A percentile compares a stretch with the other conserved stretches of the same genome.
phyloP scores from a whole-genome alignment of 2,329 filamentous ascomycete genomes.

The Diplodia intermedia region DNA sequence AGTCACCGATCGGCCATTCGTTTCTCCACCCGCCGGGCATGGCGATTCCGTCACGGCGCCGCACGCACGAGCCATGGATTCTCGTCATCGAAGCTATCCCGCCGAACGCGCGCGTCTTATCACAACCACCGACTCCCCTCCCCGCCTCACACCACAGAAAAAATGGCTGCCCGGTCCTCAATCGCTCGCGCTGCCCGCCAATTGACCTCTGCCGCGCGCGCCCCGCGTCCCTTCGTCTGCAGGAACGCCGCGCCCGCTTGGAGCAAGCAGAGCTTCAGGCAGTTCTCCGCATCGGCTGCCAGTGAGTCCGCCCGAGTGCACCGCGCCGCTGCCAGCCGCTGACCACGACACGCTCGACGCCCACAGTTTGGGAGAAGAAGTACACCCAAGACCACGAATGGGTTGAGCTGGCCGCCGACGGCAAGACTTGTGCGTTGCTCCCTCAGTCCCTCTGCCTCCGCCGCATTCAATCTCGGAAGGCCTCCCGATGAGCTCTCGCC shows the following conservation, averaged over 20 bases:
- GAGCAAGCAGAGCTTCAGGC: slow-evolving; percentile 38
- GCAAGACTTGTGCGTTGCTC: slow-evolving; percentile 70
- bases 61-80: slow-evolving; percentile 14
- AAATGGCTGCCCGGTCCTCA: slow-evolving; percentile 47
- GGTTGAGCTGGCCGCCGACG: slow-evolving; percentile 85
- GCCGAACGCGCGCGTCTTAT: slow-evolving; percentile 20
- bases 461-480: neutral
- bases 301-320: slow-evolving; percentile 37
- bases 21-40: slow-evolving; percentile 8
- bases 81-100: slow-evolving; percentile 30
- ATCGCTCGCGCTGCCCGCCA: slow-evolving; percentile 46
- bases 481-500: slow-evolving; percentile 19
- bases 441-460: slow-evolving; percentile 20
- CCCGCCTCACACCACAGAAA: slow-evolving; percentile 31
- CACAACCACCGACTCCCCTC: slow-evolving; percentile 1
- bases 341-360: neutral
- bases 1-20: slow-evolving; percentile 9
- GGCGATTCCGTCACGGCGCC: no score
- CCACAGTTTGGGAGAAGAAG: slow-evolving; percentile 71
- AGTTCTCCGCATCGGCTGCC: slow-evolving; percentile 49
- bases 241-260: slow-evolving; percentile 37
- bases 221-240: slow-evolving; percentile 37
- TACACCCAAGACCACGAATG: slow-evolving; percentile 99
- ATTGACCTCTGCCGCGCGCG: slow-evolving; percentile 43
- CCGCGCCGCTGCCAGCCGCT: neutral